Base-by-base conservation (phyloP, 495 filamentous ascomycete species). In the Penicillium odoratum region DNA sequence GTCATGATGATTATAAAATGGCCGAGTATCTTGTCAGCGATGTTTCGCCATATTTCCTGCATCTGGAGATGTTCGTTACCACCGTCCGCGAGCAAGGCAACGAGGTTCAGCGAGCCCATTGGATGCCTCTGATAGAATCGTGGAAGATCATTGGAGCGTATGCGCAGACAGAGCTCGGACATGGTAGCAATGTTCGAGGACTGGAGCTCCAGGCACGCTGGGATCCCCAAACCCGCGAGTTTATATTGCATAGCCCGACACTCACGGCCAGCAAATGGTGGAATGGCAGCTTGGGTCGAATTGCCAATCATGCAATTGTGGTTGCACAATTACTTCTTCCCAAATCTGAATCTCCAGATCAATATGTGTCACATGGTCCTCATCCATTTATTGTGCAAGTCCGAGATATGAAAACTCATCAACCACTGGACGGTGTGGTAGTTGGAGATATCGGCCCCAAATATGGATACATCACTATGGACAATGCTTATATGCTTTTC, bases 401-500 rank as follows among this genome's bases (percentile, higher is more conserved):
- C 16, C 70, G 79, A 4, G 73, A 80, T 55, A 64, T 72, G 64
- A 65, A 74, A 44, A 78, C 73, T 0, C 74, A 78, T 48, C 64
- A 70, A 45, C 73, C 76, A 0, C 52, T 79, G 6, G 45, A 69
- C 7, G 78, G 77, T 1, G 70, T 82, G 26, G 69, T 74, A 1
- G 69, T 80, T 29, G 79, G 78, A 31, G 79, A 82, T 53, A 78
- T 82, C 47, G 77, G 77, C 0, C 72, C 74, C 0, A 81, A 80
- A 43, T 76, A 77, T 48, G 78, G 78, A 3, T 80, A 80, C 47
- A 64, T 70, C 15, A 69, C 67, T 4, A 77, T 79, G 73, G 78
- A 81, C 53, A 82, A 81, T 53, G 79, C 72, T 0, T 82, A 81
- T 56, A 78, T 79, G 74, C 72, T 79, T 7, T 81, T 82, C 60